phyloP scores from a whole-genome alignment of 257 asterid genomes.

The Ilex asprella region DNA sequence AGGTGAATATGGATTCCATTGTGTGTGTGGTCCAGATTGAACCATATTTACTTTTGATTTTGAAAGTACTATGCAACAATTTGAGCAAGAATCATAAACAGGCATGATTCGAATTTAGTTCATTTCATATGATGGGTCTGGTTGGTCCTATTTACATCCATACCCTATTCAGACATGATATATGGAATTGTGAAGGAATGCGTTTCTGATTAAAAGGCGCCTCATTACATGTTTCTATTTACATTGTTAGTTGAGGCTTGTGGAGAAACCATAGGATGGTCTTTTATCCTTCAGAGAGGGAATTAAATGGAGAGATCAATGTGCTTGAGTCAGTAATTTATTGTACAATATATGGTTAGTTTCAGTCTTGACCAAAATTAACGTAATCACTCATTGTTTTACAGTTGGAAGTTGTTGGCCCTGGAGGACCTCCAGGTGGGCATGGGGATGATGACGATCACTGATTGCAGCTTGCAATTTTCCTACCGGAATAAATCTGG shows the following conservation, averaged over 20 bases:
- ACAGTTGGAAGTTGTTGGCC: slow-evolving; percentile 27
- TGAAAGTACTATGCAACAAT: not conserved
- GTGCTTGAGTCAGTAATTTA: not conserved
- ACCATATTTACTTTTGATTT: not conserved
- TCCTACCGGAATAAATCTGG: slow-evolving; percentile 46
- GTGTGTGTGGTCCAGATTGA: not conserved
- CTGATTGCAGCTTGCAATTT: slow-evolving; percentile 14
- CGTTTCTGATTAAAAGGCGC: too few species aligned
- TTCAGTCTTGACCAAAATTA: not conserved
- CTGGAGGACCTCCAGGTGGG: slow-evolving; percentile 26
- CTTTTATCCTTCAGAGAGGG: not conserved
- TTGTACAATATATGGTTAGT: not conserved
- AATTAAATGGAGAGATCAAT: not conserved
- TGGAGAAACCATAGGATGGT: not conserved
- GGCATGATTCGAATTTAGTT: too few species aligned
- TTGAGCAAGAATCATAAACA: too few species aligned
- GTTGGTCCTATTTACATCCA: too few species aligned
- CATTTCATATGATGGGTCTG: too few species aligned
- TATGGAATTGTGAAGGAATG: too few species aligned
- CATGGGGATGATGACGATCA: slow-evolving; percentile 17
- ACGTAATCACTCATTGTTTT: not conserved
- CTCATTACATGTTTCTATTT: not conserved
- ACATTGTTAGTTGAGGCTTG: not conserved
- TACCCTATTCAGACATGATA: too few species aligned
- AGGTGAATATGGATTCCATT: too few species aligned